phyloP scores from a whole-genome alignment of 305 asterid species.

The Nicotiana rustica region DNA sequence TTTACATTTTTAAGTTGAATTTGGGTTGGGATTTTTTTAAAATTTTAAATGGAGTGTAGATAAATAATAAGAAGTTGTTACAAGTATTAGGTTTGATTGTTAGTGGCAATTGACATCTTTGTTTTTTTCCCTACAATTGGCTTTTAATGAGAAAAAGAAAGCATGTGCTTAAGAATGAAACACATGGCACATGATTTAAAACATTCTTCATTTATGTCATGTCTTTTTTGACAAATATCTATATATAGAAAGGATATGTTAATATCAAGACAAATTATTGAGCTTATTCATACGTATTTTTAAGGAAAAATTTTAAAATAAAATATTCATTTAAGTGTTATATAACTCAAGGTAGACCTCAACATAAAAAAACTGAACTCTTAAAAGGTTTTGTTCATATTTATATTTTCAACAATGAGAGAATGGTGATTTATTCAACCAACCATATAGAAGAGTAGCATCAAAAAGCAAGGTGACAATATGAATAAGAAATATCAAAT shows the following conservation, averaged over 20 bases:
- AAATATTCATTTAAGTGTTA: not conserved
- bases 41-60: not conserved
- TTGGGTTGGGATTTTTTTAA: not conserved
- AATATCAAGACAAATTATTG: not conserved
- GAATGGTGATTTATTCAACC: too few species aligned
- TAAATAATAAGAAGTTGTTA: not conserved
- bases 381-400: not conserved
- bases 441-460: too few species aligned
- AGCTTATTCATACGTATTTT: not conserved
- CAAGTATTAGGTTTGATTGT: slow-evolving; percentile 8
- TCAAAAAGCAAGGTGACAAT: not conserved
- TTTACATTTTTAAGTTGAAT: not conserved
- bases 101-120: slow-evolving; percentile 19
- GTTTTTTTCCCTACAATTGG: not conserved
- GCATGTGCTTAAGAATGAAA: not conserved
- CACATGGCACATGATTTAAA: not conserved
- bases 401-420: not conserved
- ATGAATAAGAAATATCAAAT: not conserved
- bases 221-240: not conserved
- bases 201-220: not conserved
- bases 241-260: not conserved
- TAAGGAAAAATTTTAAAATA: not conserved
- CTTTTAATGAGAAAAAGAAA: not conserved
- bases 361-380: not conserved
- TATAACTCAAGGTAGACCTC: not conserved